Percentiles rank a stretch among this genome's conserved stretches.
phyloP scores from a whole-genome alignment of 768 basidiomycete genomes.

The Mycena polygramma region DNA sequence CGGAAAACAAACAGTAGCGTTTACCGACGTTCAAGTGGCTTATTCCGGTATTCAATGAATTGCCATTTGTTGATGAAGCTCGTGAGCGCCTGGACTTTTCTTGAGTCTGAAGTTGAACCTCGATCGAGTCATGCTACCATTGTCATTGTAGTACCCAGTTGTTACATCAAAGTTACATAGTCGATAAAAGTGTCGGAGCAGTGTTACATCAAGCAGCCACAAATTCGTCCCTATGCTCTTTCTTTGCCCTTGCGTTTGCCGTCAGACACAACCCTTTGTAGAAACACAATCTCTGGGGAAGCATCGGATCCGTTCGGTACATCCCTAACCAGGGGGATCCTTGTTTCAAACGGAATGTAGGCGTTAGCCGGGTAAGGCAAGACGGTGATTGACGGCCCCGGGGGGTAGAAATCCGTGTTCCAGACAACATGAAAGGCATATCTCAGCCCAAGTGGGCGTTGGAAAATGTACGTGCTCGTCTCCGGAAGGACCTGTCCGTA shows the following conservation, averaged over 20 bases:
- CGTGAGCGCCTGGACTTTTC: too few relatives aligned
- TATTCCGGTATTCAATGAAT: too few relatives aligned
- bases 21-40: too few relatives aligned
- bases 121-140: too few relatives aligned
- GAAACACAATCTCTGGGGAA: neutral
- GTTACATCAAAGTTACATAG: too few relatives aligned
- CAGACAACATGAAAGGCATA: conserved; percentile 12
- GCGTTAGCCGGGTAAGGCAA: neutral
- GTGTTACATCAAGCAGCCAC: too few relatives aligned
- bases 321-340: neutral
- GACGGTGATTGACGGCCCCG: neutral
- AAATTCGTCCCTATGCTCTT: neutral
- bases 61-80: too few relatives aligned
- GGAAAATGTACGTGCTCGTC: conserved; percentile 14
- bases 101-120: too few relatives aligned
- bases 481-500: neutral
- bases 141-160: too few relatives aligned
- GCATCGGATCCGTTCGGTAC: too few relatives aligned
- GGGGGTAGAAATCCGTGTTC: conserved; percentile 7
- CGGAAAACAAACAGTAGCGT: too few relatives aligned
- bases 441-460: neutral
- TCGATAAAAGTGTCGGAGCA: too few relatives aligned
- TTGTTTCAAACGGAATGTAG: neutral
- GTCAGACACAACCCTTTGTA: neutral
- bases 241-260: conserved; percentile 15